Conservation (phyloP, 148 eudicot species). For the Chenopodium berlandieri region DNA sequence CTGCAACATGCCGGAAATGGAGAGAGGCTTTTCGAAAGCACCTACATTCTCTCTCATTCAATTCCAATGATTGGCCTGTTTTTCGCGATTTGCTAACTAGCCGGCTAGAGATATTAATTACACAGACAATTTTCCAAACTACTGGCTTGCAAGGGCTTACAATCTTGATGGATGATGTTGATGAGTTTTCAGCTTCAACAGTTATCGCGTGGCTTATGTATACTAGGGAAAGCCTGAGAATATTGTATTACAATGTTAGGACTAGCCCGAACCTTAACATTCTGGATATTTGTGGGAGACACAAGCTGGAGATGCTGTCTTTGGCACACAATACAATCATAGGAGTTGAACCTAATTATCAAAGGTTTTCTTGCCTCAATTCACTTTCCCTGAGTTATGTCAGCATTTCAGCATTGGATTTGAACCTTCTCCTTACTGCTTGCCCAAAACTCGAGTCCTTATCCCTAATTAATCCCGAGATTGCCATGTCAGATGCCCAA, state of each 20-base stretch:
- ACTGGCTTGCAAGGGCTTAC: constrained; percentile 61
- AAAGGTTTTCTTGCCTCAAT: constrained; percentile 65
- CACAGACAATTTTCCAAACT: constrained; percentile 80
- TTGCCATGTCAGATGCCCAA: constrained; percentile 77
- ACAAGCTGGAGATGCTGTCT: constrained; percentile 62
- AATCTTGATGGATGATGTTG: constrained; percentile 77
- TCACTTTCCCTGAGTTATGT: constrained; percentile 78
- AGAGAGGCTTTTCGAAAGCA: constrained; percentile 70
- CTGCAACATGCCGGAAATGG: constrained; percentile 81
- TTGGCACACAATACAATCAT: constrained; percentile 70
- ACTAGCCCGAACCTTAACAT: constrained; percentile 71
- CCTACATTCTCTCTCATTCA: constrained; percentile 70
- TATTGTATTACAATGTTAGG: constrained; percentile 60
- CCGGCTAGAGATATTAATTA: constrained; percentile 68
- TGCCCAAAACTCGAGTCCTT: constrained; percentile 69
- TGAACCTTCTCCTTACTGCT: constrained; percentile 71
- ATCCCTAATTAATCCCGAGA: constrained; percentile 57
- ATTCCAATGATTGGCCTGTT: constrained; percentile 65
- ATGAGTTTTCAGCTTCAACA: constrained; percentile 84
- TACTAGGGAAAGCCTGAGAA: constrained; percentile 66
- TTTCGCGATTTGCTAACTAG: constrained; percentile 55
- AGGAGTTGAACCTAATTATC: constrained; percentile 82
- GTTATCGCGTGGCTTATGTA: constrained; percentile 96
- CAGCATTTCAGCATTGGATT: constrained; percentile 75
- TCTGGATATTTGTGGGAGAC: constrained; percentile 79